These are phyloP conservation scores for Corinectria fuckeliana DNA, from an alignment of 2,329 filamentous ascomycete genomes.

Conservation along the genomic window DNA sequence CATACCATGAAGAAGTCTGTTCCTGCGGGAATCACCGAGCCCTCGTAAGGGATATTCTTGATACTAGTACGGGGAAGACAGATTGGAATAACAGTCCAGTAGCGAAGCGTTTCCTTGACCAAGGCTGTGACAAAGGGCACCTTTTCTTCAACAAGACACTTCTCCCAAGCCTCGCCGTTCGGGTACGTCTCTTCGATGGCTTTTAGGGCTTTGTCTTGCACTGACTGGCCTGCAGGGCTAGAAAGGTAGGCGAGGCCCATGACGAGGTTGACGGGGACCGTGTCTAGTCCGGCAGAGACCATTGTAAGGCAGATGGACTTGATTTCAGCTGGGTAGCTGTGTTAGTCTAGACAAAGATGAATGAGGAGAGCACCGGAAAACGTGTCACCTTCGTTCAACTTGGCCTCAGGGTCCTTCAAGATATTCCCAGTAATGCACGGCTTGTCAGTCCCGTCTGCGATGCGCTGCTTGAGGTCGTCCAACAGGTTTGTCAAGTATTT, in stretches of 20 bases:
- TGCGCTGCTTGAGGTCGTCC: conserved; percentile 55
- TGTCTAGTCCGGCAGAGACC: conserved; percentile 82
- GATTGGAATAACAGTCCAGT: conserved; percentile 81
- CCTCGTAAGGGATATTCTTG: conserved; percentile 74
- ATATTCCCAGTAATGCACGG: conserved; percentile 57
- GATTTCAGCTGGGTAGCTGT: conserved; percentile 65
- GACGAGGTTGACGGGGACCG: conserved; percentile 78
- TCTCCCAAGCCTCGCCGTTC: conserved; percentile 76
- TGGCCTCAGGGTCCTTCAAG: conserved; percentile 57
- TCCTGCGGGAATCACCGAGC: conserved; percentile 71
- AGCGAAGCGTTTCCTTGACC: conserved; percentile 79
- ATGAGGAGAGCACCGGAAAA: background rate
- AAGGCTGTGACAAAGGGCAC: conserved; percentile 78
- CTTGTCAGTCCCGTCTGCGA: conserved; percentile 49
- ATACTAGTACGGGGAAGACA: conserved; percentile 76
- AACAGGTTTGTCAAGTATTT: conserved; percentile 72
- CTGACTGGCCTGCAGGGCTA: conserved; percentile 69
- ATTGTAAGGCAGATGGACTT: conserved; percentile 84
- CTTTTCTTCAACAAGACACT: conserved; percentile 75
- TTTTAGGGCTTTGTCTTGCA: conserved; percentile 72
- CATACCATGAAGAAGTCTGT: conserved; percentile 79
- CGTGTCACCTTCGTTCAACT: conserved; percentile 45
- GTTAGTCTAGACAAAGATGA: fast-evolving
- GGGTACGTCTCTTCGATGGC: conserved; percentile 77
- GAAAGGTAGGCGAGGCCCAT: conserved; percentile 81